Conservation (phyloP, 2,329 filamentous ascomycete genomes). For the Metarhizium humberi region DNA sequence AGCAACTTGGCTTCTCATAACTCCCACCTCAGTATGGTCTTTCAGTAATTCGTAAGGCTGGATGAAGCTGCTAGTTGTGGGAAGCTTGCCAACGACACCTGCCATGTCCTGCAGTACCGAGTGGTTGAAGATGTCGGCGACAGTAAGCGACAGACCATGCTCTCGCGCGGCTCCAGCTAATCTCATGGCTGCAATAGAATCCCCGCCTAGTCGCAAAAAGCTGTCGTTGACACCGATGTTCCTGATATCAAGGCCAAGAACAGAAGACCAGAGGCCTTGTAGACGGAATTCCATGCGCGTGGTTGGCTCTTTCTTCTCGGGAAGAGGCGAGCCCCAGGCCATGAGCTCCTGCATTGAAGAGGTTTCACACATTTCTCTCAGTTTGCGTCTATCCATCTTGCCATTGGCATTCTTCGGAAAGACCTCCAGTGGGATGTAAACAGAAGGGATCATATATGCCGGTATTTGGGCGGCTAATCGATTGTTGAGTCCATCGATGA, state of each 20-base stretch:
- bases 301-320: neutral
- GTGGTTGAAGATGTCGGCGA: constrained; percentile 31
- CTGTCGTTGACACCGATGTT: constrained; percentile 29
- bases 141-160: constrained; percentile 26
- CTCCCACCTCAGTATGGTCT: neutral
- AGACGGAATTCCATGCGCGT: neutral
- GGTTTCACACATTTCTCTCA: neutral
- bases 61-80: neutral
- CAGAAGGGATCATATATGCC: constrained; percentile 3
- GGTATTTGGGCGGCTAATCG: neutral
- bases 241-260: constrained; percentile 6
- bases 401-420: neutral
- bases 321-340: neutral
- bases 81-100: neutral
- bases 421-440: neutral
- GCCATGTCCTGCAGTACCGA: constrained; percentile 3
- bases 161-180: constrained; percentile 22
- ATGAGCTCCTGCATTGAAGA: neutral
- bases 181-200: constrained; percentile 37
- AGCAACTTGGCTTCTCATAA: neutral
- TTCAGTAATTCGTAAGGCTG: neutral
- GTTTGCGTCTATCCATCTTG: neutral
- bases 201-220: constrained; percentile 37
- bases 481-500: neutral
- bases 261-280: constrained; percentile 4